Base-by-base conservation (phyloP, 345 rosid species). In the Hevea brasiliensis region DNA sequence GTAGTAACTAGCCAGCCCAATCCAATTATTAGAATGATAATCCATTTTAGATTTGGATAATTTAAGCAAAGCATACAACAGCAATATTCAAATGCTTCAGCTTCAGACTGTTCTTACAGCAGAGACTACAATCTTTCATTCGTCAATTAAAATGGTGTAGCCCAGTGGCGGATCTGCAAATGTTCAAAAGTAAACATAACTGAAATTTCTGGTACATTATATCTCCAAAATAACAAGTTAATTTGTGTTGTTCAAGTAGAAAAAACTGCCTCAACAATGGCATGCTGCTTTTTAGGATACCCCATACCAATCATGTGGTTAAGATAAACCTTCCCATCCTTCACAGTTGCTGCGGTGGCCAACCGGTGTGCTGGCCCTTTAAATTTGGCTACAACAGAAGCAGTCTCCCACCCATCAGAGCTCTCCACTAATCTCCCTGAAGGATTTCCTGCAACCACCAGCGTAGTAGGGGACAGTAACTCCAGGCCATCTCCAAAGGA, bases 381-480 rank as follows among this genome's bases (percentile, higher is more conserved):
- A 58, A 89, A 94, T 81, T 78, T 85, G 6, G 82, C 89, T 0
- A 84, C 85, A 4, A 92, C 78, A 1, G 90, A 65, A 68, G 96
- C 98, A 6, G 90, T 92, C 76, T 79, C 76, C 98, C 98, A 94
- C 61, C 93, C 93, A 20, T 94, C 92, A 0, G 81, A 67, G 85
- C 97, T 87, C 91, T 90, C 91, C 4, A 94, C 87, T 70, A 94
- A 56, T 80, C 89, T 85, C 29, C 83, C 87, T 0, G 95, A 85
- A 17, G 91, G 93, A 47, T 75, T 92, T 55, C 97, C 98, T 0
- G 97, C 98, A 18, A 92, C 98, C 62, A 94, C 92, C 26, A 94
- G 83, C 83, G 84, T 82, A 11, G 89, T 89, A 0, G 88, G 86
- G 26, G 94, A 90, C 35, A 92, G 48, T 12, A 89, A 76, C 85